These are phyloP conservation scores for Monascus ruber DNA, from an alignment of 2,329 filamentous ascomycete genomes.

Conservation along the genomic window DNA sequence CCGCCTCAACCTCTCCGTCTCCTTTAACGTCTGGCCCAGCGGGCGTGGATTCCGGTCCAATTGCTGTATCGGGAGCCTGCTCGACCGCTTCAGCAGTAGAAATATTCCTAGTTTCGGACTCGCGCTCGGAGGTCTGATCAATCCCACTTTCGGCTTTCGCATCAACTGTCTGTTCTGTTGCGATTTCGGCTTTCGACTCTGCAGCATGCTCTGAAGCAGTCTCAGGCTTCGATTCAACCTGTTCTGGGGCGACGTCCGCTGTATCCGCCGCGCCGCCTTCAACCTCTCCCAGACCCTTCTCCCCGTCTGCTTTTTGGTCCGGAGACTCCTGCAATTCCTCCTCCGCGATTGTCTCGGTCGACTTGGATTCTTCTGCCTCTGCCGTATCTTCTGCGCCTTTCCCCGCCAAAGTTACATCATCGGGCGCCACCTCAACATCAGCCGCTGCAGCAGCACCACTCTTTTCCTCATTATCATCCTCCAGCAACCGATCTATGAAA, in stretches of 20 bases:
- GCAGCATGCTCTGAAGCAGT: not conserved
- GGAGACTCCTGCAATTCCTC: not conserved
- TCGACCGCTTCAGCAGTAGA: conserved; percentile 11
- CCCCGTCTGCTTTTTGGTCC: not conserved
- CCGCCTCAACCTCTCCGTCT: conserved; percentile 5
- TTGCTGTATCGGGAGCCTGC: conserved; percentile 10
- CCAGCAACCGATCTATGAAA: conserved; percentile 52
- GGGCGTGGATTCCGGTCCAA: conserved; percentile 4
- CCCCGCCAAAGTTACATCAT: conserved; percentile 1
- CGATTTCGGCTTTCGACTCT: not conserved
- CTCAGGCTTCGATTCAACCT: not conserved
- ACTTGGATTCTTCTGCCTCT: not conserved
- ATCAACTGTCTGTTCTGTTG: not conserved
- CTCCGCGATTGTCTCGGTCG: not conserved
- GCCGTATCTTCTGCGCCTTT: conserved; percentile 6
- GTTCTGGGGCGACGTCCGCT: not conserved
- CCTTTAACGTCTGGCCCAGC: conserved; percentile 11
- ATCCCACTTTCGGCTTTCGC: conserved; percentile 3
- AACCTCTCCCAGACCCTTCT: not conserved
- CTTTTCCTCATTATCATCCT: conserved; percentile 26
- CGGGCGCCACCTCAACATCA: conserved; percentile 1
- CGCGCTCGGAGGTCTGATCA: conserved; percentile 1
- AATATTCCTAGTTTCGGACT: conserved; percentile 5
- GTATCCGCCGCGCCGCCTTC: not conserved
- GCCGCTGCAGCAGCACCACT: conserved; percentile 9